phyloP scores from a whole-genome alignment of 2,329 filamentous ascomycete species.

The Exserohilum turcica region DNA sequence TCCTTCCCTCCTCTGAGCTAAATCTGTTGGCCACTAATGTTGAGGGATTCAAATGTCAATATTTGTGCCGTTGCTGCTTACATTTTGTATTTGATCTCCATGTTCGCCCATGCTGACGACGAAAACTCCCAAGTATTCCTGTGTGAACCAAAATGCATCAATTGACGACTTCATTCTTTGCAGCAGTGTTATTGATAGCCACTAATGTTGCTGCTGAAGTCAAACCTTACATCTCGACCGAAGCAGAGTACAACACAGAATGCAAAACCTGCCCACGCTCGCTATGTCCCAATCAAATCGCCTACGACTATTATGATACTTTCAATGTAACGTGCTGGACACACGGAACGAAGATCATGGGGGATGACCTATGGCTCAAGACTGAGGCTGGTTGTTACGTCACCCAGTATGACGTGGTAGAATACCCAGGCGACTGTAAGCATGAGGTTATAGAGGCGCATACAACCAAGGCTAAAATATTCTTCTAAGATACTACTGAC shows the following conservation, averaged over 20 bases:
- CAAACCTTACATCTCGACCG: conserved; percentile 27
- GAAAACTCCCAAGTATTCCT: background rate
- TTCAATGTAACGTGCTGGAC: conserved; percentile 41
- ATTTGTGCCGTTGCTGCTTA: background rate
- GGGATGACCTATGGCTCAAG: conserved; percentile 35
- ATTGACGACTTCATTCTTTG: background rate
- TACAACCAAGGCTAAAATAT: background rate
- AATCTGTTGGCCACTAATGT: background rate
- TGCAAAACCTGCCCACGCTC: conserved; percentile 41
- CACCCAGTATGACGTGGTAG: conserved; percentile 36
- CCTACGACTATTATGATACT: conserved; percentile 20
- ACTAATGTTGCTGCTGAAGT: background rate
- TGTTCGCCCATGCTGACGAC: too few relatives aligned
- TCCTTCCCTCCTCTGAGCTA: background rate
- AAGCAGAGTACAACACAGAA: conserved; percentile 34
- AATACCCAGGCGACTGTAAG: conserved; percentile 35
- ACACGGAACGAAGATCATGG: conserved; percentile 35
- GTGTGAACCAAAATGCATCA: background rate
- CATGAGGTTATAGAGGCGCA: too few relatives aligned
- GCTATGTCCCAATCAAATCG: conserved; percentile 32
- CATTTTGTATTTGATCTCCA: background rate
- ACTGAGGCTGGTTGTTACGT: conserved; percentile 37
- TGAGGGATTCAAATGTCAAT: background rate
- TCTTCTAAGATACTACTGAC: conserved; percentile 24
- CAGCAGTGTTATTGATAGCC: background rate